Evolutionary conservation across 106 monocot species (phyloP).

Genomic region (Chionographis japonica): DNA sequence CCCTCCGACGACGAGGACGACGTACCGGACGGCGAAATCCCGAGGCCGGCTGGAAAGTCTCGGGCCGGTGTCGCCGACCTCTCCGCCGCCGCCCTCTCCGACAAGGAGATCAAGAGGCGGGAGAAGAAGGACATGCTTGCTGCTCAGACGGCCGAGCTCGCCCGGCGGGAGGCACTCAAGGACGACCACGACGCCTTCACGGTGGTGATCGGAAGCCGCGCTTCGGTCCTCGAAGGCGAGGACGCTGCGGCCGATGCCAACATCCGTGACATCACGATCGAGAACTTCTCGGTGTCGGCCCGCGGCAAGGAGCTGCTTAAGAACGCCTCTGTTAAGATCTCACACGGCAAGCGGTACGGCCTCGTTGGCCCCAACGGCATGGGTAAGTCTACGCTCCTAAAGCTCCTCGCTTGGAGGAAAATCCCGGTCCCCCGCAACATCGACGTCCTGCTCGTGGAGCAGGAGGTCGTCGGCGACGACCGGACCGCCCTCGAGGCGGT

Average conservation of each 20-base stretch:
- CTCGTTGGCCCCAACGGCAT: conserved; percentile 75
- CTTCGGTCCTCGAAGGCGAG: conserved; percentile 22
- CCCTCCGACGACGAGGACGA: conserved; percentile 69
- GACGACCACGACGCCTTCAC: conserved; percentile 78
- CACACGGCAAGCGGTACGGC: conserved; percentile 67
- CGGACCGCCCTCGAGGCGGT: conserved; percentile 51
- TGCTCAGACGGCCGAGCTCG: conserved; percentile 31
- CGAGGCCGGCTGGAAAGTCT: not conserved
- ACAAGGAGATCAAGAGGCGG: conserved; percentile 61
- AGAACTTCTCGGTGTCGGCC: conserved; percentile 75
- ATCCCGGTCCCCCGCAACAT: conserved; percentile 69
- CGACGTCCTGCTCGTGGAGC: conserved; percentile 69
- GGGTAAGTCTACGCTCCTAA: conserved; percentile 73
- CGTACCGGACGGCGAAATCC: not conserved
- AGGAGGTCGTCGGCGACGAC: conserved; percentile 69
- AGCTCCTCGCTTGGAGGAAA: conserved; percentile 68
- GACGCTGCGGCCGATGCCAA: conserved; percentile 43
- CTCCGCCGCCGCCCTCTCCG: conserved; percentile 23
- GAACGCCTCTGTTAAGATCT: conserved; percentile 61
- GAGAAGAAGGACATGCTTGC: conserved; percentile 64
- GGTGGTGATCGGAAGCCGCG: conserved; percentile 43
- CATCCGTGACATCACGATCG: conserved; percentile 49
- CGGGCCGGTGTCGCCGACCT: conserved; percentile 18
- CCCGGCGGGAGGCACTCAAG: conserved; percentile 46
- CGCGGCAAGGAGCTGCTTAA: conserved; percentile 72